These are phyloP conservation scores for Blastosporella zonata DNA, from an alignment of 1,284 basidiomycete species.

Conservation along the genomic window DNA sequence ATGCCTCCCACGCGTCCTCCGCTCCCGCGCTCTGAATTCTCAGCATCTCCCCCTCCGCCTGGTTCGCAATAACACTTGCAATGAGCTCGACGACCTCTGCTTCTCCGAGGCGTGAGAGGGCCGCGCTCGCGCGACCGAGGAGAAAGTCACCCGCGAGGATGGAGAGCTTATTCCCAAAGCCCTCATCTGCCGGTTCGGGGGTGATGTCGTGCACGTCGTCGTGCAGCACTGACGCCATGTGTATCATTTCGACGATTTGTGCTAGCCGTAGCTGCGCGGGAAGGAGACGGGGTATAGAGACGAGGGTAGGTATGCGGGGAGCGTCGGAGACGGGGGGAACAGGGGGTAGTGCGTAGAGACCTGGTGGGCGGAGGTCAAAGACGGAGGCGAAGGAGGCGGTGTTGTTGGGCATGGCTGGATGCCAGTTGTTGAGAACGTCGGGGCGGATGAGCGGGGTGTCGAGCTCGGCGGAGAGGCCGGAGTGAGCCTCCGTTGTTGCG, in stretches of 20 bases:
- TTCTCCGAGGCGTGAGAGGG: slow-evolving; percentile 83
- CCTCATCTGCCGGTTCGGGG: slow-evolving; percentile 38
- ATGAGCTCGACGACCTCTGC: slow-evolving; percentile 93
- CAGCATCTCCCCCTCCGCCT: slow-evolving; percentile 96
- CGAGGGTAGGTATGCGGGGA: slow-evolving; percentile 30
- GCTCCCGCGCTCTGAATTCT: slow-evolving; percentile 60
- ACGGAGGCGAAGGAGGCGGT: slow-evolving; percentile 42
- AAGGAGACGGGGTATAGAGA: slow-evolving; percentile 44
- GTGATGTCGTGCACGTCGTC: slow-evolving; percentile 87
- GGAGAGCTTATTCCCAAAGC: slow-evolving; percentile 94
- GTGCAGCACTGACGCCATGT: slow-evolving; percentile 93
- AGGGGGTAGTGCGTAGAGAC: slow-evolving; percentile 20
- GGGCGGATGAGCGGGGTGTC: slow-evolving; percentile 70
- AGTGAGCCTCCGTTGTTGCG: slow-evolving; percentile 54
- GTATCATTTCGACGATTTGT: slow-evolving; percentile 98
- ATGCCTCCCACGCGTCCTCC: slow-evolving; percentile 71
- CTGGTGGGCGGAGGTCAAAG: slow-evolving; percentile 37
- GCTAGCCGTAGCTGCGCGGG: slow-evolving; percentile 92
- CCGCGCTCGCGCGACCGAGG: slow-evolving; percentile 87
- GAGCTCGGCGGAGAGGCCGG: slow-evolving; percentile 48
- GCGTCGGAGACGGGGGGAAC: slow-evolving; percentile 16
- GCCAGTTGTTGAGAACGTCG: slow-evolving; percentile 83
- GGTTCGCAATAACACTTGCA: slow-evolving; percentile 89
- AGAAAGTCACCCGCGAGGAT: slow-evolving; percentile 96
- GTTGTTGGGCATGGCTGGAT: slow-evolving; percentile 75